A percentile compares a stretch with the other conserved stretches of the same genome.
Conservation (phyloP, 352 stramenopile genomes). For the Globisporangium carolinianum region DNA sequence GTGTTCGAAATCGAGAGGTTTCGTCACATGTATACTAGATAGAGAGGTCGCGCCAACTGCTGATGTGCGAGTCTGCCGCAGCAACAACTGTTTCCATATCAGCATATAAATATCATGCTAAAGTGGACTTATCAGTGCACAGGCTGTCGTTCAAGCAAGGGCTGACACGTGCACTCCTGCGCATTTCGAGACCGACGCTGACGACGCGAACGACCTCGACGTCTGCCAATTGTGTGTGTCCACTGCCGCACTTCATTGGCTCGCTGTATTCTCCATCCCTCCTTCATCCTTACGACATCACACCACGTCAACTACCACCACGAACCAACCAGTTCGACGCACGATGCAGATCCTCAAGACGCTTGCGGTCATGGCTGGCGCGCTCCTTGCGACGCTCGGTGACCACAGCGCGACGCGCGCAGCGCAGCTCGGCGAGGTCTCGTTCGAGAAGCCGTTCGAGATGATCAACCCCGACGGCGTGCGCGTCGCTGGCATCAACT, state of each 20-base stretch:
- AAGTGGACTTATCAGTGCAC: neutral
- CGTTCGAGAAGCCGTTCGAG: slow-evolving; percentile 81
- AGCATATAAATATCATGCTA: neutral
- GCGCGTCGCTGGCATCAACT: slow-evolving; percentile 53
- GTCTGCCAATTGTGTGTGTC: no score
- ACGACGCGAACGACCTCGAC: neutral
- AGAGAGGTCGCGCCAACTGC: no score
- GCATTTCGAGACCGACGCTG: neutral
- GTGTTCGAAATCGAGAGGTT: no score
- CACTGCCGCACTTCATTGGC: no score
- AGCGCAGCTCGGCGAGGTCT: slow-evolving; percentile 41
- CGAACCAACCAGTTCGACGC: no score
- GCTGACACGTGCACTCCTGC: neutral
- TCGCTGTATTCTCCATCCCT: neutral
- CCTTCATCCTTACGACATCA: neutral
- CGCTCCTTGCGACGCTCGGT: slow-evolving; percentile 27
- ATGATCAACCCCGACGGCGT: slow-evolving; percentile 49
- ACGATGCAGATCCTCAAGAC: slow-evolving; percentile 12
- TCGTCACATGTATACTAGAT: no score
- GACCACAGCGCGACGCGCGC: slow-evolving; percentile 15
- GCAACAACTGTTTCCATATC: neutral
- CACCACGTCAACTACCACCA: no score
- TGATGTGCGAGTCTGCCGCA: neutral
- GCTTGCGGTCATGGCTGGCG: slow-evolving; percentile 17
- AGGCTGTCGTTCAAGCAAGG: neutral